Evolutionary conservation across 129 eudicot species (phyloP).

Genomic region (Centaurea solstitialis): DNA sequence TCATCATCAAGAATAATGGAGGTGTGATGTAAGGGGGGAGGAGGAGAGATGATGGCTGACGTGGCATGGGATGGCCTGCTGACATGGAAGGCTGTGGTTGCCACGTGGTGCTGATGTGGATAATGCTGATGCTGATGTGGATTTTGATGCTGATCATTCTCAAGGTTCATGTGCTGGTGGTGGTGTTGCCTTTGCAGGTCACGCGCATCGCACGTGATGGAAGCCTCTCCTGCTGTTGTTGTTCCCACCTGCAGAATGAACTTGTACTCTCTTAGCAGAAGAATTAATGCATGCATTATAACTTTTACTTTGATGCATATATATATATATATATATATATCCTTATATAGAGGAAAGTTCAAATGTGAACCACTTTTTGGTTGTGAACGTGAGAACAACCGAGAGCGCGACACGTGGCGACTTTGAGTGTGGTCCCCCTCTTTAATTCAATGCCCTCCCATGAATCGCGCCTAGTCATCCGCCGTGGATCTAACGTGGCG

Average conservation of each 20-base stretch:
- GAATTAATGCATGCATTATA: neutral
- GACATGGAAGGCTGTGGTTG: slow-evolving; percentile 65
- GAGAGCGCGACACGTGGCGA: too few relatives aligned
- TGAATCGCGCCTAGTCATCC: too few relatives aligned
- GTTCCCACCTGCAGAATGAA: slow-evolving; percentile 54
- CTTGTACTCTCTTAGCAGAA: slow-evolving; percentile 3
- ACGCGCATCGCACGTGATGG: slow-evolving; percentile 63
- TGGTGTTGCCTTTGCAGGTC: slow-evolving; percentile 47
- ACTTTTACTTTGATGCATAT: neutral
- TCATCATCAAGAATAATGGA: slow-evolving; percentile 61
- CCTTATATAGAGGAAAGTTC: too few relatives aligned
- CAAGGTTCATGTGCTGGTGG: slow-evolving; percentile 45
- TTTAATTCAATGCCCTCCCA: too few relatives aligned
- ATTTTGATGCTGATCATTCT: slow-evolving; percentile 33
- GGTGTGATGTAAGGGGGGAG: slow-evolving; percentile 59
- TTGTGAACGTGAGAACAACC: too few relatives aligned
- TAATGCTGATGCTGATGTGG: slow-evolving; percentile 33
- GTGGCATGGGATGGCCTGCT: slow-evolving; percentile 73
- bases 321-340: too few relatives aligned
- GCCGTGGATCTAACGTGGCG: too few relatives aligned
- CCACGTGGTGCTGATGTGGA: slow-evolving; percentile 50
- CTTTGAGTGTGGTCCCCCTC: too few relatives aligned
- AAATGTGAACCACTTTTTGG: too few relatives aligned
- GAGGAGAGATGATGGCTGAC: slow-evolving; percentile 62
- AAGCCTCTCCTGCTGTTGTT: slow-evolving; percentile 61